Evolutionary conservation across 148 eudicot species (phyloP), one percentile per base, ranked within the genome.

Genomic region (Agrostemma githago): DNA sequence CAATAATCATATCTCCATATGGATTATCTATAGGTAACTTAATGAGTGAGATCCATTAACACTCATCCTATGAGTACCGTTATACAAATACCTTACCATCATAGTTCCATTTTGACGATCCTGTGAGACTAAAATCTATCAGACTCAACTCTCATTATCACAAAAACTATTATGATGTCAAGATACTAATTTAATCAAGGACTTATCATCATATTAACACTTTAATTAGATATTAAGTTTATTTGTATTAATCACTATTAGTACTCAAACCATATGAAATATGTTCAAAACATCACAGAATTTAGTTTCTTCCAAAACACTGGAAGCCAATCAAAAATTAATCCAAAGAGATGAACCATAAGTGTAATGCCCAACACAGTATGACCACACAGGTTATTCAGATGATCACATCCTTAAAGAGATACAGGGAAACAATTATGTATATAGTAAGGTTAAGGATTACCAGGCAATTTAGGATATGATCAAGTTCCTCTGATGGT

Each of bases 391-490:
- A 51, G 19, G 8, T 40, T 16, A 69, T 62, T 6, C 56, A 61
- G 26, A 76, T n/a, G 44, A 40, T 14, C 41, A 76, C n/a, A 40
- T 61, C 42, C 39, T 51, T 9, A 14, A 65, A 54, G 66, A 78
- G 3, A 40, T 6, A 70, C 39, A 57, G 51, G 48, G 42, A 51
- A 68, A 53, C 12, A 3, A 70, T 56, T 40, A 78, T 17, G 44
- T 14, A 62, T 53, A 61, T 40, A 67, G 56, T 42, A 61, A 20
- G 72, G 15, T 39, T 65, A 26, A 68, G 60, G 54, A 72, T 86
- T 88, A 95, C 99, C 97, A 95, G 83, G 83, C 88, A 90, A 74
- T 88, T 94, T 62, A 92, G 80, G 77, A 95, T 85, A 57, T 79
- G 88, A 78, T 86, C 92, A 85, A 92, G 92, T 84, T 95, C 99